Conservation (phyloP, 108 stramenopile species). For the Cyclotella baltica region DNA sequence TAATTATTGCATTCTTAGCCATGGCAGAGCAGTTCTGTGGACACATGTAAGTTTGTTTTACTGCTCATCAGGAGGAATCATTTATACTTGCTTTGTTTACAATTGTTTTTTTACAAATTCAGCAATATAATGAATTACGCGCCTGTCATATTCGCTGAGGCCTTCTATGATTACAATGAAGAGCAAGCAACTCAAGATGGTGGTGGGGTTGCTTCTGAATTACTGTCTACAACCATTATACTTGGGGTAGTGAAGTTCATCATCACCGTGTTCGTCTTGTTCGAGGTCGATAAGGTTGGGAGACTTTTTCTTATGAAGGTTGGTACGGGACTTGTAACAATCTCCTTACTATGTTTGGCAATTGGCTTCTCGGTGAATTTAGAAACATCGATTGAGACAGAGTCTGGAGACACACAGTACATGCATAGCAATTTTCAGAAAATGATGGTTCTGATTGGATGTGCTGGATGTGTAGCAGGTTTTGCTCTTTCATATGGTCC, state of each 20-base stretch:
- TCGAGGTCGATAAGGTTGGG: slow-evolving; percentile 59
- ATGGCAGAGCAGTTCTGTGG: slow-evolving; percentile 62
- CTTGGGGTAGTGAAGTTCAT: slow-evolving; percentile 64
- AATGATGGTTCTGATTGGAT: slow-evolving; percentile 48
- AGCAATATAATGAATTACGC: slow-evolving; percentile 64
- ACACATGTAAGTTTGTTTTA: slow-evolving; percentile 34
- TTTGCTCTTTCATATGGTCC: slow-evolving; percentile 68
- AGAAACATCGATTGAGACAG: slow-evolving; percentile 20
- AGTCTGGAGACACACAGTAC: slow-evolving; percentile 19
- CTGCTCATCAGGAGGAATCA: not conserved
- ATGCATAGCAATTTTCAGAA: slow-evolving; percentile 43
- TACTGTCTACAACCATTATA: slow-evolving; percentile 59
- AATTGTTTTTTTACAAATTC: no score
- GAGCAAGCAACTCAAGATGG: slow-evolving; percentile 37
- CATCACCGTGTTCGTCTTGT: slow-evolving; percentile 55
- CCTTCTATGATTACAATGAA: slow-evolving; percentile 51
- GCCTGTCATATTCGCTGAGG: slow-evolving; percentile 57
- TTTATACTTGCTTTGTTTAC: no score
- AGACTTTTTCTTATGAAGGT: slow-evolving; percentile 59
- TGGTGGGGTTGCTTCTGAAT: slow-evolving; percentile 33
- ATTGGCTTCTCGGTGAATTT: slow-evolving; percentile 37
- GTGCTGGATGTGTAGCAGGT: slow-evolving; percentile 54
- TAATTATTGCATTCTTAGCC: slow-evolving; percentile 53
- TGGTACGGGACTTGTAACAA: slow-evolving; percentile 50
- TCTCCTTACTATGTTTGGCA: slow-evolving; percentile 48